phyloP scores from a whole-genome alignment of 2,329 filamentous ascomycete species.

The Intubia oerlemansii region DNA sequence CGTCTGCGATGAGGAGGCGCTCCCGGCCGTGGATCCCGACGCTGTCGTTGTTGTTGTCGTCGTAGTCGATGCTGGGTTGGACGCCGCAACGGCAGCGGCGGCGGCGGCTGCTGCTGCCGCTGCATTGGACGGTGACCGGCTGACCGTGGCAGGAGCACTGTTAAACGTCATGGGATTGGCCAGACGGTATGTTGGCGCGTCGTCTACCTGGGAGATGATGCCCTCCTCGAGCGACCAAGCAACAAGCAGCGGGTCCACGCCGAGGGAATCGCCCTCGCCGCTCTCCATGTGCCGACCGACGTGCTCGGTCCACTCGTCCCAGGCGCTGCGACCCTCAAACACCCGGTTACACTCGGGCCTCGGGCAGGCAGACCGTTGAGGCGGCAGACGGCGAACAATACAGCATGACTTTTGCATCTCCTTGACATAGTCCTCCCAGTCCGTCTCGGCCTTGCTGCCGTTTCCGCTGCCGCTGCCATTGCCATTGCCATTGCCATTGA shows the following conservation, averaged over 20 bases:
- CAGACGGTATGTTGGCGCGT: constrained; percentile 35
- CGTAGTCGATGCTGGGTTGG: background rate
- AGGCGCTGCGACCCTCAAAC: constrained; percentile 53
- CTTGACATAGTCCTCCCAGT: constrained; percentile 45
- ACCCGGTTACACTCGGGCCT: constrained; percentile 46
- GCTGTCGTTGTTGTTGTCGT: no score
- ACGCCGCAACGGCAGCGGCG: constrained; percentile 10
- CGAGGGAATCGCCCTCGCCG: constrained; percentile 33
- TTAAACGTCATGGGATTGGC: constrained; percentile 17
- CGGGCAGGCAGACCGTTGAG: constrained; percentile 48
- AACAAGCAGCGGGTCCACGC: constrained; percentile 34
- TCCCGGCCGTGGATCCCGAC: no score
- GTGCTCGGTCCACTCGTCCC: constrained; percentile 87
- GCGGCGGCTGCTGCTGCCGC: no score
- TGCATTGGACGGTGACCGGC: no score
- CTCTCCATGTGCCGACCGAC: constrained; percentile 78
- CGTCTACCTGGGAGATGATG: constrained; percentile 36
- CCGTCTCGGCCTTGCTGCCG: constrained; percentile 30
- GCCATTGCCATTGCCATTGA: no score
- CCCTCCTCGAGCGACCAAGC: constrained; percentile 41
- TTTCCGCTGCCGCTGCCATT: no score
- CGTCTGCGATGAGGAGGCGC: no score
- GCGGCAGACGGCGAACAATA: constrained; percentile 44
- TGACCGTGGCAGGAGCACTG: no score
- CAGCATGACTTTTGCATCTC: constrained; percentile 57